phyloP scores from a whole-genome alignment of 2,329 filamentous ascomycete genomes.

The Aureobasidium zeae region DNA sequence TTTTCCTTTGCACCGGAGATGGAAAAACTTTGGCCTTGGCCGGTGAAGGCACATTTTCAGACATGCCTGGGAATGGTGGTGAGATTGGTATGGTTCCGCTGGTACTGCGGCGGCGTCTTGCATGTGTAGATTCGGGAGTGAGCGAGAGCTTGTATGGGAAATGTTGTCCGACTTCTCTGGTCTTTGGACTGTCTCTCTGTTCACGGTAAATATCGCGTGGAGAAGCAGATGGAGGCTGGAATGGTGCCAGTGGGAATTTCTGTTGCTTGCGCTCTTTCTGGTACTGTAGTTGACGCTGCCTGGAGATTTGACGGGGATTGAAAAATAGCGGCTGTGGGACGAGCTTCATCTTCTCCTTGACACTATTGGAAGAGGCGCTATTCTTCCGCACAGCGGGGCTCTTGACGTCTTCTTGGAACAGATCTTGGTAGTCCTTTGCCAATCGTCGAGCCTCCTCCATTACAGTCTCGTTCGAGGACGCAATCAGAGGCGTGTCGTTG shows the following conservation, averaged over 20 bases:
- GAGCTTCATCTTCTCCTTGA: slow-evolving; percentile 23
- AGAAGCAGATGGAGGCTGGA: not conserved
- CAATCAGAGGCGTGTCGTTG: not conserved
- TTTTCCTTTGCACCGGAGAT: not conserved
- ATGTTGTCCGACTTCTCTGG: not conserved
- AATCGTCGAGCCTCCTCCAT: slow-evolving; percentile 18
- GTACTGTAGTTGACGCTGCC: slow-evolving; percentile 2
- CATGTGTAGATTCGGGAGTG: slow-evolving; percentile 5
- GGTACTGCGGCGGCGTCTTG: slow-evolving; percentile 20
- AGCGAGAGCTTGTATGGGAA: slow-evolving; percentile 7
- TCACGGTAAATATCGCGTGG: not conserved
- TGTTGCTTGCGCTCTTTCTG: not conserved
- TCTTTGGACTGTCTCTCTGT: not conserved
- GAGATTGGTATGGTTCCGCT: slow-evolving; percentile 28
- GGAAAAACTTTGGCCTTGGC: not conserved
- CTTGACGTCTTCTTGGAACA: slow-evolving; percentile 21
- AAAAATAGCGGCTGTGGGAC: slow-evolving; percentile 26
- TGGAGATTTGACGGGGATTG: slow-evolving; percentile 10
- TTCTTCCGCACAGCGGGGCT: not conserved
- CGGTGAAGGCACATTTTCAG: not conserved
- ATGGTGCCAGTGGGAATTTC: not conserved
- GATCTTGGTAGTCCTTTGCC: slow-evolving; percentile 22
- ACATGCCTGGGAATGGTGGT: slow-evolving; percentile 19
- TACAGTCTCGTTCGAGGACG: slow-evolving; percentile 14
- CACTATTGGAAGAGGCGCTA: slow-evolving; percentile 1